phyloP scores from a whole-genome alignment of 2,329 filamentous ascomycete genomes.

The Arachnomyces sp. region DNA sequence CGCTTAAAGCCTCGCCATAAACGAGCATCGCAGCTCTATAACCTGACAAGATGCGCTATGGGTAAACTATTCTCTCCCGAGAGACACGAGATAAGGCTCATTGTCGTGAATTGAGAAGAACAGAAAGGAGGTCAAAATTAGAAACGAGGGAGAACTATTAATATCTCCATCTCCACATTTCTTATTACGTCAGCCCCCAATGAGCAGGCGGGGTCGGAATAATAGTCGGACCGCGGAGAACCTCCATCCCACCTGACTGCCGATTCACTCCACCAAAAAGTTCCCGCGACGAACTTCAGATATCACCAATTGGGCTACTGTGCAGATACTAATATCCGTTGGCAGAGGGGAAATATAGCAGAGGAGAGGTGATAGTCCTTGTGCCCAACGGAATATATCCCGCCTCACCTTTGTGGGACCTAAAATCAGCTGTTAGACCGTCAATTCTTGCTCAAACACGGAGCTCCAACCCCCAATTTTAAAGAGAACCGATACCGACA shows the following conservation, averaged over 20 bases:
- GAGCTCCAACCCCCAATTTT: neutral
- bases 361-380: no score
- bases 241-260: constrained; percentile 1
- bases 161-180: neutral
- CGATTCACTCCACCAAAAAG: neutral
- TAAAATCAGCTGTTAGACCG: constrained; percentile 1
- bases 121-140: no score
- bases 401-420: neutral
- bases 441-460: neutral
- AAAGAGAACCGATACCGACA: neutral
- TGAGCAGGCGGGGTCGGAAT: constrained; percentile 6
- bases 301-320: no score
- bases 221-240: constrained; percentile 1
- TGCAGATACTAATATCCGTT: no score
- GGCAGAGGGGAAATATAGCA: no score
- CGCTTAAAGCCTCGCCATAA: no score
- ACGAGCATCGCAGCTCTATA: no score
- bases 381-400: neutral
- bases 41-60: no score
- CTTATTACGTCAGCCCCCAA: neutral
- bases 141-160: neutral
- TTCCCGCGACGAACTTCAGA: no score
- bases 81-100: no score
- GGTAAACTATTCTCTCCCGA: no score
- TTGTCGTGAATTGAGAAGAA: no score